Evolutionary conservation across 345 rosid species (phyloP), one percentile per base, ranked within the genome.

Genomic region (Crucihimalaya himalaica): DNA sequence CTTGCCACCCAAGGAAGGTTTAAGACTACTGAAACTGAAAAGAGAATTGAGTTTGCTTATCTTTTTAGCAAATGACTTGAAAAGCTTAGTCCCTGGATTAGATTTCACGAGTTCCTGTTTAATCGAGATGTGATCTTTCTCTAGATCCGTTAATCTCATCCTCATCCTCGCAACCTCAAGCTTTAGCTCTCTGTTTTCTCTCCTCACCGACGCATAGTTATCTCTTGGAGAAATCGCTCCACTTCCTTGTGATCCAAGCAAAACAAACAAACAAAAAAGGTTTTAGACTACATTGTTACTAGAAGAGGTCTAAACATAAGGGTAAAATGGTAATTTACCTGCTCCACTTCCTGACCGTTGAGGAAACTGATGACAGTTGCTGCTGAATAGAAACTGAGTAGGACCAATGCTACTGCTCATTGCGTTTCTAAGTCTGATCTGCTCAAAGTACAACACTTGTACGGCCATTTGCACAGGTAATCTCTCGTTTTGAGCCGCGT

Each of bases 151-250:
- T 48, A 95, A 81, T 78, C 99, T 83, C 99, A 95, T 92, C 74
- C 97, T 92, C 99, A 95, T 95, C 63, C 97, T 92, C 32, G 99
- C 91, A 12, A 95, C 99, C 80, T 95, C 99, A 29, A 95, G 97
- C 78, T 92, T 95, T 68, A 95, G 78, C 75, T 95, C 99, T 46
- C 96, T 78, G 83, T 95, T 95, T 88, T 95, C 99, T 81, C 97
- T 82, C 77, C 99, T 83, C 53, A 95, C 98, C 0, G 96, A 95
- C 27, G 99, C 99, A 32, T 92, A 95, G 66, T 92, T 92, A 70
- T 95, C 97, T 76, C 99, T 85, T 0, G 99, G 99, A 3, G 99
- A 95, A 58, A 92, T 92, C 25, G 99, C 97, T 71, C 99, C 99
- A 27, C 99, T 95, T 19, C 97, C 80, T 77, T 48, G 68, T 16